Conservation (phyloP, 2,329 filamentous ascomycete genomes). For the Neofusicoccum parvum region DNA sequence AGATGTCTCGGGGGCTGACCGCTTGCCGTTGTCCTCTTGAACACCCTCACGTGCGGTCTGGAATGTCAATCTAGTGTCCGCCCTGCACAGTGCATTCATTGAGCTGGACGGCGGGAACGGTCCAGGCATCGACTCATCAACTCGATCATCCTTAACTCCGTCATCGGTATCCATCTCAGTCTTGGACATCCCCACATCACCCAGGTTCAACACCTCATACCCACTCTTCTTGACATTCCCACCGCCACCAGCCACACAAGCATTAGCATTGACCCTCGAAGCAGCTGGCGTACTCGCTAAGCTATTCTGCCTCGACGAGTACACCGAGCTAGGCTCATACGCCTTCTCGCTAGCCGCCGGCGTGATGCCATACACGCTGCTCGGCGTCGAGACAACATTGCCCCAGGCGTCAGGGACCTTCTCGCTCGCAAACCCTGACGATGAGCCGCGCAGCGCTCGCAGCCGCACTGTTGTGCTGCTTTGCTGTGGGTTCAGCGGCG, state of each 20-base stretch:
- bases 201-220: conserved; percentile 7
- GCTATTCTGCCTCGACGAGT: conserved; percentile 43
- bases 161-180: not conserved
- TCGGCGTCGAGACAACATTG: conserved; percentile 28
- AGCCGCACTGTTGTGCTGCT: not conserved
- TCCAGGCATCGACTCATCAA: conserved; percentile 2
- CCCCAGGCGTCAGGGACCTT: conserved; percentile 43
- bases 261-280: not conserved
- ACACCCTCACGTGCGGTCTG: not conserved
- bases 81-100: not conserved
- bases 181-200: not conserved
- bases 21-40: not conserved
- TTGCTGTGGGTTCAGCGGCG: not conserved
- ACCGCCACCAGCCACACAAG: not conserved
- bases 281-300: not conserved
- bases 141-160: not conserved
- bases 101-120: not conserved
- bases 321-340: conserved; percentile 35
- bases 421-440: conserved; percentile 19
- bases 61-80: not conserved
- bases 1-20: not conserved
- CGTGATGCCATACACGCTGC: not conserved
- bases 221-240: conserved; percentile 3
- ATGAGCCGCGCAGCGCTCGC: not conserved
- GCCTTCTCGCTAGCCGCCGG: not conserved